These are phyloP conservation scores for Yarrowia bubula DNA, from an alignment of 805 yeast species.

Conservation along the genomic window DNA sequence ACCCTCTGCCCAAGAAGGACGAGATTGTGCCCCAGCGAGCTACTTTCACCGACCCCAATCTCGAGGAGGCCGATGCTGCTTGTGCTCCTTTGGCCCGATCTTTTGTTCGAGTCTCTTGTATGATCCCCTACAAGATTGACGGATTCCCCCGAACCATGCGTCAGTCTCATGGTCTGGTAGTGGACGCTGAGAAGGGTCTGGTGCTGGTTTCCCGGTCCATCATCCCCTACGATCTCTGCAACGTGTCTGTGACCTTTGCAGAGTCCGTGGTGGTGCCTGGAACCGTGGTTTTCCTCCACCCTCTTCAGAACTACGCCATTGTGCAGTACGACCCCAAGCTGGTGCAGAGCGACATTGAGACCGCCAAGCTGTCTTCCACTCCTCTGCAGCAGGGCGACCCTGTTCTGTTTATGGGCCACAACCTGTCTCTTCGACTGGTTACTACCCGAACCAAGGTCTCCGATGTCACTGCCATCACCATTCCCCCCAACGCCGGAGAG, in stretches of 20 bases:
- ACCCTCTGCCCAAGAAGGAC: slow-evolving; percentile 53
- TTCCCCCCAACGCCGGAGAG: slow-evolving; percentile 63
- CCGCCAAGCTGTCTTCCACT: slow-evolving; percentile 58
- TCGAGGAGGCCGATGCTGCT: slow-evolving; percentile 45
- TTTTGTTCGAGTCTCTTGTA: slow-evolving; percentile 66
- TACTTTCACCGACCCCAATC: slow-evolving; percentile 31
- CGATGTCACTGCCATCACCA: slow-evolving; percentile 68
- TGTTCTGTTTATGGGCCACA: slow-evolving; percentile 77
- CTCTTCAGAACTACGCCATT: slow-evolving; percentile 81
- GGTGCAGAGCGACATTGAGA: slow-evolving; percentile 64
- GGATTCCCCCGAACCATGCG: slow-evolving; percentile 63
- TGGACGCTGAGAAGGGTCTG: slow-evolving; percentile 77
- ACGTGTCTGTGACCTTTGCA: slow-evolving; percentile 74
- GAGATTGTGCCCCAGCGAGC: slow-evolving; percentile 59
- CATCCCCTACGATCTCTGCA: slow-evolving; percentile 81
- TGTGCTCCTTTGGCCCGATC: slow-evolving; percentile 61
- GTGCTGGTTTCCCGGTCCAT: slow-evolving; percentile 73
- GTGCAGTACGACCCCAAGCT: slow-evolving; percentile 76
- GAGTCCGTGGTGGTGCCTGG: slow-evolving; percentile 82
- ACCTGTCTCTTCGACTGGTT: slow-evolving; percentile 63
- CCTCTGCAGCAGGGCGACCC: slow-evolving; percentile 74
- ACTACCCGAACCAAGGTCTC: slow-evolving; percentile 74
- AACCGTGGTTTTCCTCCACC: slow-evolving; percentile 77
- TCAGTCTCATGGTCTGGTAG: slow-evolving; percentile 71
- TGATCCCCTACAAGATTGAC: slow-evolving; percentile 70